Base-by-base conservation (phyloP, 225 moss, liverwort and hornwort genomes). In the Bryoerythrophyllum caledonicum region DNA sequence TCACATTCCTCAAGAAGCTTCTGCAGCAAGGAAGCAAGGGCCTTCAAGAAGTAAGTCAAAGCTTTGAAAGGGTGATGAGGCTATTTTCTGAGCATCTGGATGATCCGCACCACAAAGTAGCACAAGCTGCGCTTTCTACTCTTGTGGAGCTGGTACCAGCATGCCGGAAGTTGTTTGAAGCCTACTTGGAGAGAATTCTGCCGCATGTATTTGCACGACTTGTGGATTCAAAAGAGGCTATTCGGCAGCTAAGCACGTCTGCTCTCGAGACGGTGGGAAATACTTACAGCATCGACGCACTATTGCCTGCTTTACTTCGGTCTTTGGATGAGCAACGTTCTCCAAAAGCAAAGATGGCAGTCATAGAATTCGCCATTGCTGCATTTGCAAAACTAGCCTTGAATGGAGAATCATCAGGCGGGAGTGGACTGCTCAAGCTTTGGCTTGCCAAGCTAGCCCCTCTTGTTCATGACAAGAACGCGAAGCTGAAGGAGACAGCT, bases 31-130 rank as follows among this genome's bases (percentile, higher is more conserved):
- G 99, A 67, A 67, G 86, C 14, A 99, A 93, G 78, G 95, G 99
- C 23, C 63, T 90, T 70, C 99, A 99, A 85, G 99, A 99, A 67
- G 91, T 99, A 40, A 82, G 80, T 25, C 99, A 99, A 35, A 93
- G 82, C 79, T 95, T 99, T 78, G 93, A 84, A 21, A 78, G 81
- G 68, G 99, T 95, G 16, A 99, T 99, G 99, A 92, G 89, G 32
- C 88, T 99, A 4, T 99, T 99, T 60, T 93, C 95, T 63, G 95
- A 91, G 59, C 99, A 99, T 83, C 78, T 99, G 57, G 99, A 99
- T 84, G 99, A 99, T 75, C 99, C 99, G 11, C 99, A 99, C 82
- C 99, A 99, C 66, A 99, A 99, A 84, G 99, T 99, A 58, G 99
- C 99, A 27, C 93, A 99, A 41, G 99, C 99, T 72, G 99, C 99